Base-by-base conservation (phyloP, 1,139 yeast species). In the Geotrichum carabidarum region DNA sequence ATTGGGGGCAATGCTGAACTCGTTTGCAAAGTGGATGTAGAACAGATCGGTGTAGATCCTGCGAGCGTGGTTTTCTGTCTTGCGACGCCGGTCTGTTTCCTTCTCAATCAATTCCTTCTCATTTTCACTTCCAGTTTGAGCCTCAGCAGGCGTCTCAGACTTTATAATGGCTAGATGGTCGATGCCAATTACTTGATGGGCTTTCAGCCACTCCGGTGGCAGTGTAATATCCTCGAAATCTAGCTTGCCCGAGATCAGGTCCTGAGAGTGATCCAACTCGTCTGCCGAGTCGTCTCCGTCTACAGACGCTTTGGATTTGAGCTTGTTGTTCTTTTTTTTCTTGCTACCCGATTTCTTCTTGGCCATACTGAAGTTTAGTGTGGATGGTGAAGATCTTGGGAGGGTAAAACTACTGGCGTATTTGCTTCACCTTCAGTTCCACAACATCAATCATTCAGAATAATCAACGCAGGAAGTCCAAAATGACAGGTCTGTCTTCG, bases 401-500 rank as follows among this genome's bases (percentile, higher is more conserved):
- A 35, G 34, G 35, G 42, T 46, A 35, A 46, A 27, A 34, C 37
- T 34, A 34, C 37, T 4, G 4, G 14, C 37, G 14, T 34, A n/a
- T n/a, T 11, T 34, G 3, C 37, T 34, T n/a, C 12, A 34, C 14
- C 17, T 40, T 40, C 44, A 40, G 2, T 22, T 37, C 17, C 4
- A 11, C 30, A 46, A 27, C 27, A 44, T 44, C 38, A 31, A 12
- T 6, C 48, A n/a, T 22, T 5, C 27, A 15, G 30, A 2, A n/a
- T 30, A 8, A 22, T 22, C 27, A 22, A 22, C 27, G 5, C 27
- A 22, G 5, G 31, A 6, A 14, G 34, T 15, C 17, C 31, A 41
- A 15, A 36, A 68, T 67, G 68, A 62, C 67, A 15, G 72, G 71
- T 30, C 65, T 74, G 32, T 66, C 93, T 31, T 81, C 94, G 11